A percentile compares a stretch with the other conserved stretches of the same genome.
Conservation (phyloP, 1,284 basidiomycete species). For the Apiotrichum gracile region DNA sequence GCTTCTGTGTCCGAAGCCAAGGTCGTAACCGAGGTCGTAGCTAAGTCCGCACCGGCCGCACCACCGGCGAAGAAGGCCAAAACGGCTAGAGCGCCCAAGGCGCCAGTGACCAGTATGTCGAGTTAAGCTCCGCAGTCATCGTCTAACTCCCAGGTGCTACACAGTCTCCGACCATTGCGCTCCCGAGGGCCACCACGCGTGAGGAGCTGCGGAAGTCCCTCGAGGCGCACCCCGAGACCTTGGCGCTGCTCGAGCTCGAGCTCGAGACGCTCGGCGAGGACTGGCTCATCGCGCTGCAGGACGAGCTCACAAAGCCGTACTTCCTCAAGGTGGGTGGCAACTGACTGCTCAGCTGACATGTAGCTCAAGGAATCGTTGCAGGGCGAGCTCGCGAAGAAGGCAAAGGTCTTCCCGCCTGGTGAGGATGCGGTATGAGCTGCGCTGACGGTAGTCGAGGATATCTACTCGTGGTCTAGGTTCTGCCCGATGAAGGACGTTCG, state of each 20-base stretch:
- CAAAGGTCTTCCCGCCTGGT: conserved; percentile 50
- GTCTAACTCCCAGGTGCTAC: neutral
- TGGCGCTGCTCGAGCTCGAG: conserved; percentile 37
- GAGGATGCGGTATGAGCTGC: neutral
- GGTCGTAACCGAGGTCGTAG: neutral
- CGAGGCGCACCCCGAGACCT: conserved; percentile 17
- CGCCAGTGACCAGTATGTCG: neutral
- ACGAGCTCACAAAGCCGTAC: conserved; percentile 45
- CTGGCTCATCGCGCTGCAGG: conserved; percentile 47
- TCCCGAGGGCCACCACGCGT: conserved; percentile 18
- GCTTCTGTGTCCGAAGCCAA: no score
- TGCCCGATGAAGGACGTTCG: conserved; percentile 48
- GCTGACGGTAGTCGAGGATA: conserved; percentile 42
- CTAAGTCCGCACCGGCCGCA: neutral
- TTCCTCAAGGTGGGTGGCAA: conserved; percentile 36
- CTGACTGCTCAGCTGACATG: neutral
- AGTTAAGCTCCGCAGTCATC: neutral
- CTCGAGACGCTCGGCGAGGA: conserved; percentile 46
- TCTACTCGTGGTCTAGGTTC: conserved; percentile 50
- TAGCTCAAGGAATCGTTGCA: conserved; percentile 45
- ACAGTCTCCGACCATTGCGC: neutral
- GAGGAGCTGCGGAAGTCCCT: conserved; percentile 29
- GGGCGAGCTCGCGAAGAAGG: conserved; percentile 34
- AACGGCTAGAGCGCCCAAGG: neutral
- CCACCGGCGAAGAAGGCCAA: neutral